Evolutionary conservation across 345 rosid species (phyloP), one percentile per base, ranked within the genome.

Genomic region (Hirschfeldia incana): DNA sequence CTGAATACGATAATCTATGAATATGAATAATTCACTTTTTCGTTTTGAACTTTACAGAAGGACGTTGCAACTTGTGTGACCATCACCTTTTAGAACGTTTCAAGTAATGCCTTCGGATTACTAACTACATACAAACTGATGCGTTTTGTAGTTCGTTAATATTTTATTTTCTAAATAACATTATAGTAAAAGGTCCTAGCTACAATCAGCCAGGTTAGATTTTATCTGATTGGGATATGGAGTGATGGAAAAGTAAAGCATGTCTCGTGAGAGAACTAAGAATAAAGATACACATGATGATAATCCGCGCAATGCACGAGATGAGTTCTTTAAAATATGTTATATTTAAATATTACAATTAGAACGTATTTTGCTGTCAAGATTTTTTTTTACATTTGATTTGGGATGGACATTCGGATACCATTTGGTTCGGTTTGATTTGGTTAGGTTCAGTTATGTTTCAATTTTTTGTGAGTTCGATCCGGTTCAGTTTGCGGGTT

Each of bases 171-270:
- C 21, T 21, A 21, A 21, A 21, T 21, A 21, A 21, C 21, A 21
- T 21, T 21, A 32, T 8, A 53, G 7, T 12, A 46, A 30, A 30
- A 29, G 34, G 11, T 21, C 15, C 66, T 62, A 29, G 65, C 6
- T 4, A 12, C 30, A 27, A 28, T 65, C 71, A 78, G 68, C 37
- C 30, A 73, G 30, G 49, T 69, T 69, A 65, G 27, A 70, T 65
- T 69, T 75, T 67, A 85, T 32, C 34, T 76, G 62, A 62, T 49
- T 46, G 66, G 36, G 70, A 49, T 46, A 5, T 84, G 79, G 87
- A 78, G 82, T 80, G 72, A 81, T 70, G 72, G 68, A 84, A 78
- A 81, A 67, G 81, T 33, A 82, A 82, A 80, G 86, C 78, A 78
- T 82, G 85, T 82, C 80, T 67, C 67, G 67, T 62, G 77, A 55